Percentiles rank a stretch among this genome's conserved stretches.
Evolutionary conservation across 805 yeast species (phyloP).

Genomic region (Metschnikowia chrysomelidarum): DNA sequence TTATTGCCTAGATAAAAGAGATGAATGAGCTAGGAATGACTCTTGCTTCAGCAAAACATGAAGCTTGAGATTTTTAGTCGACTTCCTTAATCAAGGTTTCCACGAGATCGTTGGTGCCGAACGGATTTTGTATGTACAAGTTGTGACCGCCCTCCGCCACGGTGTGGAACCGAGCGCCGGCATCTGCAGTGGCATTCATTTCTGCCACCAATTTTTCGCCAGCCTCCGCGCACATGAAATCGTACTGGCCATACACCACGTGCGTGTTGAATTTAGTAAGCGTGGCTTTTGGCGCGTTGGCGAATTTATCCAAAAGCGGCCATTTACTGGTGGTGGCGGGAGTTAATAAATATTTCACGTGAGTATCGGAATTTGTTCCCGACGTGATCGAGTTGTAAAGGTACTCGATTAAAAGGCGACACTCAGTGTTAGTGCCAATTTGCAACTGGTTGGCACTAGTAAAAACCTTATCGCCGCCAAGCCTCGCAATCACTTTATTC

Average conservation of each 20-base stretch:
- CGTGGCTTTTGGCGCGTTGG: conserved; percentile 15
- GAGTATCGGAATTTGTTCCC: conserved; percentile 40
- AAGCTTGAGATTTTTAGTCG: neutral
- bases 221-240: conserved; percentile 67
- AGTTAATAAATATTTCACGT: conserved; percentile 49
- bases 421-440: conserved; percentile 41
- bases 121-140: conserved; percentile 44
- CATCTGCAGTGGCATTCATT: conserved; percentile 15
- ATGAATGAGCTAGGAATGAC: too few relatives aligned
- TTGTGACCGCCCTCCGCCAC: conserved; percentile 43
- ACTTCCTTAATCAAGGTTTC: conserved; percentile 14
- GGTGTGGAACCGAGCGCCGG: conserved; percentile 13
- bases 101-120: conserved; percentile 35
- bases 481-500: conserved; percentile 31
- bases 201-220: conserved; percentile 38
- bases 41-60: too few relatives aligned
- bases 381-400: conserved; percentile 39
- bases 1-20: neutral
- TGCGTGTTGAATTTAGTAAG: conserved; percentile 37
- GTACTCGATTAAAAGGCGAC: conserved; percentile 37
- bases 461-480: conserved; percentile 29
- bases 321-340: conserved; percentile 60
- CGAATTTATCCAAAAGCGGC: conserved; percentile 62
- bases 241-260: conserved; percentile 65
- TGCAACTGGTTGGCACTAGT: conserved; percentile 28